Conservation (phyloP, 2,329 filamentous ascomycete genomes). For the Periconia sp. region DNA sequence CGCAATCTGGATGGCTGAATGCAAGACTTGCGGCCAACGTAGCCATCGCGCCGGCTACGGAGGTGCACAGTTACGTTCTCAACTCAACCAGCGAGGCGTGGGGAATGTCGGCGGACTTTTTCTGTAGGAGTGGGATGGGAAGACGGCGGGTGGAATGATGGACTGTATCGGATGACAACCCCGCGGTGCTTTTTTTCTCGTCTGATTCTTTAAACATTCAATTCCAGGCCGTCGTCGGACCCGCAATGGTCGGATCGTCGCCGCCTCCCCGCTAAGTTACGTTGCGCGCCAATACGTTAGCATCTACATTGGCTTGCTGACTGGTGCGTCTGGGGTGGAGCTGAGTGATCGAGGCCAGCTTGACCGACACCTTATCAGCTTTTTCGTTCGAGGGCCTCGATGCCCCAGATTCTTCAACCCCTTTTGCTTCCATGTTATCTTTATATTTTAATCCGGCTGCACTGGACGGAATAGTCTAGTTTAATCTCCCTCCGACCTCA, state of each 20-base stretch:
- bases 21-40: neutral
- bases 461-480: conserved; percentile 2
- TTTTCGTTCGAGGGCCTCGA: conserved; percentile 7
- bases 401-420: conserved; percentile 11
- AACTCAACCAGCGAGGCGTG: too few species aligned
- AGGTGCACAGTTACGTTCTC: too few species aligned
- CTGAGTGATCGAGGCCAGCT: conserved; percentile 6
- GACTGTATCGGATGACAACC: too few species aligned
- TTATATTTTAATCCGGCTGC: conserved; percentile 11
- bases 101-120: too few species aligned
- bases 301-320: conserved; percentile 13
- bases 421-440: conserved; percentile 16
- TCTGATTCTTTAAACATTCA: too few species aligned
- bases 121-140: too few species aligned
- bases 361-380: conserved; percentile 4
- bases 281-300: neutral
- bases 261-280: conserved; percentile 13
- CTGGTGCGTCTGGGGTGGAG: conserved; percentile 7
- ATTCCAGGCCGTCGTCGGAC: conserved; percentile 1
- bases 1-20: conserved; percentile 1
- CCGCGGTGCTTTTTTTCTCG: too few species aligned
- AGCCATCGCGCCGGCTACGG: conserved; percentile 1
- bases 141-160: too few species aligned
- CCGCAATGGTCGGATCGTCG: conserved; percentile 1
- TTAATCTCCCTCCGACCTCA: neutral